A percentile compares a stretch with the other conserved stretches of the same genome.
Conservation (phyloP, 2,329 filamentous ascomycete species). For the Diaporthe sp. region DNA sequence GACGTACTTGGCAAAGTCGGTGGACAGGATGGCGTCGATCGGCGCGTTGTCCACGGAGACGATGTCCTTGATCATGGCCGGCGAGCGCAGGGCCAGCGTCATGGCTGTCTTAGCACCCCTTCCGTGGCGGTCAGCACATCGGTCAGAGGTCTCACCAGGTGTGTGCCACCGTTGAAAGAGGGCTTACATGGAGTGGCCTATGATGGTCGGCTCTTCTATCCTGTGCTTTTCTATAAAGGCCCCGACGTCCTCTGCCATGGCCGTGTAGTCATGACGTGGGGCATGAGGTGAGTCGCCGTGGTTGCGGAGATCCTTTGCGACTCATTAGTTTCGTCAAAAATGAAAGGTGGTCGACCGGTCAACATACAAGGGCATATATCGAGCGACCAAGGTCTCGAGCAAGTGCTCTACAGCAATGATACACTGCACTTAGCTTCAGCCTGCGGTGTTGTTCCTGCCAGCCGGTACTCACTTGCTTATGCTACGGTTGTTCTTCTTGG, state of each 20-base stretch:
- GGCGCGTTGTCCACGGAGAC: slow-evolving; percentile 94
- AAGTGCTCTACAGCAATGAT: slow-evolving; percentile 69
- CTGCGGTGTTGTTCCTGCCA: neutral
- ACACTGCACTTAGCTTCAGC: slow-evolving; percentile 11
- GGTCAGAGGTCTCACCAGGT: neutral
- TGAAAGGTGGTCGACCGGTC: neutral
- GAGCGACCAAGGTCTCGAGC: slow-evolving; percentile 83
- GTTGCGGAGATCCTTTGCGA: slow-evolving; percentile 82
- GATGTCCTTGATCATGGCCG: slow-evolving; percentile 74
- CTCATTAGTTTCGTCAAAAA: neutral
- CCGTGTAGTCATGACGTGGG: slow-evolving; percentile 79
- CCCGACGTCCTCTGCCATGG: slow-evolving; percentile 86
- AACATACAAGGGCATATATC: slow-evolving; percentile 81
- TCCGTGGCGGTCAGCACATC: neutral
- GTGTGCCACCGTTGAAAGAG: neutral
- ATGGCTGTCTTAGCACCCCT: slow-evolving; percentile 95
- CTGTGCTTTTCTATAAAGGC: slow-evolving; percentile 79
- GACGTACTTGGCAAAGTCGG: slow-evolving; percentile 83
- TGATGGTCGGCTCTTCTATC: slow-evolving; percentile 78
- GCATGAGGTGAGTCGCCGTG: slow-evolving; percentile 91
- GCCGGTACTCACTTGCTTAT: slow-evolving; percentile 80
- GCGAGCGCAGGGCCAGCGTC: slow-evolving; percentile 80
- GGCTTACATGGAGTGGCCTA: slow-evolving; percentile 92
- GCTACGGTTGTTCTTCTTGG: slow-evolving; percentile 92
- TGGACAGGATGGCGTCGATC: slow-evolving; percentile 79